Percentiles rank a stretch among this genome's conserved stretches.
phyloP scores from a whole-genome alignment of 768 basidiomycete genomes.

The Podaxis sp. region DNA sequence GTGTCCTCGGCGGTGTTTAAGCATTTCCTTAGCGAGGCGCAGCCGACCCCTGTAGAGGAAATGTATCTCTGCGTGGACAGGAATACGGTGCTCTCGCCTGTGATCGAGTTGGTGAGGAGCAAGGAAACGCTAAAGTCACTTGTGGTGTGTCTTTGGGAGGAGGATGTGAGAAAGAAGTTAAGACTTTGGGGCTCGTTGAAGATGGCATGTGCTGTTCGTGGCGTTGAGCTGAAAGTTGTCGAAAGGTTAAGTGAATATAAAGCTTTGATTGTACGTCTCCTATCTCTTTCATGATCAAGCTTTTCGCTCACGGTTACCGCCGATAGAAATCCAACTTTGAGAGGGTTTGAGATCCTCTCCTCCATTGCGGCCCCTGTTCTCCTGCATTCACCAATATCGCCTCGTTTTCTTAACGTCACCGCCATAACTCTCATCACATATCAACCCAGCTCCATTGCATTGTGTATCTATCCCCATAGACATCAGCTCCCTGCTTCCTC shows the following conservation, averaged over 20 bases:
- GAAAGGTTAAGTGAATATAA: constrained; percentile 18
- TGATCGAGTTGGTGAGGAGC: constrained; percentile 53
- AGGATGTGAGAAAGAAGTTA: constrained; percentile 50
- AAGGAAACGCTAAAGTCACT: constrained; percentile 31
- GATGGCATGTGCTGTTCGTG: constrained; percentile 63
- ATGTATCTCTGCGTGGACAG: constrained; percentile 53
- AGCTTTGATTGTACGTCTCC: constrained; percentile 22
- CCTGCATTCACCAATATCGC: background rate
- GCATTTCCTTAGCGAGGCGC: constrained; percentile 21
- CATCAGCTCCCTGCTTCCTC: background rate
- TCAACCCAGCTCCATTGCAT: background rate
- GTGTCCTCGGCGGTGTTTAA: constrained; percentile 11
- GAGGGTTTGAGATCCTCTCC: constrained; percentile 6
- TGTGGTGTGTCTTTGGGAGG: constrained; percentile 16
- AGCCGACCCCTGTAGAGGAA: constrained; percentile 42
- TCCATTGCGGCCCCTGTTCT: background rate
- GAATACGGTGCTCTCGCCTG: constrained; percentile 50
- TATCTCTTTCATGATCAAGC: background rate
- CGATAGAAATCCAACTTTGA: constrained; percentile 8
- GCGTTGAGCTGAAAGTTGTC: constrained; percentile 48
- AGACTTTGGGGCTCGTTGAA: constrained; percentile 51
- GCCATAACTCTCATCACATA: background rate
- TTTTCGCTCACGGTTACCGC: background rate
- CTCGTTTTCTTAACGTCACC: background rate
- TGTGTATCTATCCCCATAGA: background rate